Base-by-base conservation (phyloP, 192 early-diverging fungal species). In the Diversispora eburnea region DNA sequence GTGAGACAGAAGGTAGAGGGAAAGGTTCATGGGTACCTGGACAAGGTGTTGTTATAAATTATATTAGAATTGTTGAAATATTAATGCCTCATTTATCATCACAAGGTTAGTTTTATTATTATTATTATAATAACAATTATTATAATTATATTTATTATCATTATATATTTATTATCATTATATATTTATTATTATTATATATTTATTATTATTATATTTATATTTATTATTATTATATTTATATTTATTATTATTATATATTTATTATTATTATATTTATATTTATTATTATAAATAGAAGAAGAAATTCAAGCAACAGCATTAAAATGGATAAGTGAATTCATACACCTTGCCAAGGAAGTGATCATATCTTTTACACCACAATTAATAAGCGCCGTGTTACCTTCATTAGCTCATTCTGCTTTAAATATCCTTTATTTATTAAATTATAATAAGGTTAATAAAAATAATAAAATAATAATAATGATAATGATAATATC, bases 241-340 rank as follows among this genome's bases (percentile, higher is more conserved):
- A n/a, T 76, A n/a, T 9, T 13, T 17, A 33, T 63, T 10, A 39
- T 13, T 8, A 5, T 61, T 61, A 45, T 45, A 45, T 45, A 19
- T 43, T 42, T 1, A 20, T 10, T 13, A 15, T 43, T 45, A 15
- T 25, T 56, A 55, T 20, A 54, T 0, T 47, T 20, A 67, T 9
- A 58, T 48, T 17, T 9, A n/a, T 76, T 42, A n/a, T 9, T 33
- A 33, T 33, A 33, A 33, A 66, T 72, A 68, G 90, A 92, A 52
- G 88, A 95, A 79, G 96, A 98, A 69, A 96, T 94, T 19, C 98
- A 98, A 82, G 89, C 86, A 60, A 95, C 91, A 1, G 94, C 96
- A 1, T 78, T 99, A 19, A 84, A 86, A 54, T 99, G 98, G 98
- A 88, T 97, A 60, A 89, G 91, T 74, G 91, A 92, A 76, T 95